Conservation (phyloP, 148 eudicot species). For the Gaultheria prostrata region DNA sequence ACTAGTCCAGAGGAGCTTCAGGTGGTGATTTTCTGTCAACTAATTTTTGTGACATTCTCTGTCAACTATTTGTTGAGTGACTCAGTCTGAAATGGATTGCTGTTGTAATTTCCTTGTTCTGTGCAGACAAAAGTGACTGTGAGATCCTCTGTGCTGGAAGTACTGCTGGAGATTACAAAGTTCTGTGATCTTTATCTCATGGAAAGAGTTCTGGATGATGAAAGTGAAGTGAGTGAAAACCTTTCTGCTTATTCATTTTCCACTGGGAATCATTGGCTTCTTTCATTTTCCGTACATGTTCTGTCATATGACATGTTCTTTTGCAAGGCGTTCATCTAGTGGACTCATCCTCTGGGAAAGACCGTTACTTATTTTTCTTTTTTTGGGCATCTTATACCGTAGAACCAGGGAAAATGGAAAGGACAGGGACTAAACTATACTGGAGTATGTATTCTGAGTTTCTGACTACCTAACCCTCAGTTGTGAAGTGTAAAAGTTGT, state of each 20-base stretch:
- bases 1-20: slow-evolving; percentile 86
- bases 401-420: not conserved
- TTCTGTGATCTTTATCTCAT: slow-evolving; percentile 85
- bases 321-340: not conserved
- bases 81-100: not conserved
- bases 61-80: not conserved
- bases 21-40: slow-evolving; percentile 33
- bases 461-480: not conserved
- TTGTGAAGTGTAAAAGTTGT: not conserved
- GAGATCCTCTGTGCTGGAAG: slow-evolving; percentile 75
- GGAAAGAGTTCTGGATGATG: slow-evolving; percentile 92
- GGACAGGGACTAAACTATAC: not conserved
- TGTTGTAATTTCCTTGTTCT: slow-evolving; percentile 16
- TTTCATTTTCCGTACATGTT: not conserved
- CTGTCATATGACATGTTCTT: not conserved
- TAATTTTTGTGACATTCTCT: not conserved
- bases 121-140: slow-evolving; percentile 81
- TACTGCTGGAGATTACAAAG: slow-evolving; percentile 77
- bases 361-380: not conserved
- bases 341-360: not conserved
- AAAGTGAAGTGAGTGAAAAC: slow-evolving; percentile 67
- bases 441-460: not conserved
- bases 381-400: not conserved
- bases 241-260: slow-evolving; percentile 1
- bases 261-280: not conserved